Evolutionary conservation across 2,329 filamentous ascomycete species (phyloP), one percentile per base, ranked within the genome.

Genomic region (Arthrobotrys sphaeroides): DNA sequence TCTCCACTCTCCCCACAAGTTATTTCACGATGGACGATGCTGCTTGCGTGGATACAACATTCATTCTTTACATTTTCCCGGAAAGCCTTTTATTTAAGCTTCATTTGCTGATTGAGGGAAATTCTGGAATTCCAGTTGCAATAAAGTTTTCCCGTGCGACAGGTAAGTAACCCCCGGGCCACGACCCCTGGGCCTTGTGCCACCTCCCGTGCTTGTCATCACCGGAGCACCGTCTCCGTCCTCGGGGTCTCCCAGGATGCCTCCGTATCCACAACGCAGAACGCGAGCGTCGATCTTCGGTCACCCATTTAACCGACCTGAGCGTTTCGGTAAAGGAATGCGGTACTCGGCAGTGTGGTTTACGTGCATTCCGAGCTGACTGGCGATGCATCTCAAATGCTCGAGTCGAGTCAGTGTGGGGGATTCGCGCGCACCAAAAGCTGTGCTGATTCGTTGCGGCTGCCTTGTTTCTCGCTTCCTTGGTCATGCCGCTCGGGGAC

Each of bases 131-230:
- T 59, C 85, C 43, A 88, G 87, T 80, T 88, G 87, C 79, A 81
- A 83, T 28, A 87, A 86, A 78, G 87, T 88, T 9, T 88, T 85
- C 77, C 83, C 87, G 0, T 88, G 87, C 78, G 87, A 88, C 78
- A 85, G 83, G 85, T 86, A 83, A 73, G 83, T 80, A 45, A 42
- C 4, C 49, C 31, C 12, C 49, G 22, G n/a, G 38, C 53, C 6
- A n/a, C 38, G 28, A 18, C 13, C 13, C 33, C 59, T 16, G 22
- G 10, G 13, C 28, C 36, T 24, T 31, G 51, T 55, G 18, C 18
- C 38, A 16, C 31, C 45, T 33, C 18, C 49, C 51, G 36, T 60
- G 28, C 31, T 36, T 33, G 53, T 36, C 42, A 43, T 43, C 31
- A 24, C 45, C 62, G 12, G 53, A 38, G 16, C 1, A 18, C 20